A percentile compares a stretch with the other conserved stretches of the same genome.
phyloP scores from a whole-genome alignment of 495 filamentous ascomycete genomes.

The Penicillium odoratum region DNA sequence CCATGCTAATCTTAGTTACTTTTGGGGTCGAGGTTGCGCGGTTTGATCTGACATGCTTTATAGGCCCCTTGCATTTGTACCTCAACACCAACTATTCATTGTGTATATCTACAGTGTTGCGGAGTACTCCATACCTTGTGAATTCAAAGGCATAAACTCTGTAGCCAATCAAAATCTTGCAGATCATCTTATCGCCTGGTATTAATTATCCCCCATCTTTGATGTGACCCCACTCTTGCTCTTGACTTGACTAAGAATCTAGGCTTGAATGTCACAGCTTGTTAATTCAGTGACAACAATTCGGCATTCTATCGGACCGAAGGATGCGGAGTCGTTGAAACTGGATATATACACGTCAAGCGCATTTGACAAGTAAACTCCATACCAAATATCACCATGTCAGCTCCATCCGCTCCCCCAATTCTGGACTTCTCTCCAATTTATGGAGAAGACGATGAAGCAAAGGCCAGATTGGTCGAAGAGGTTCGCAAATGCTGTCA shows the following conservation, averaged over 20 bases:
- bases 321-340: background rate
- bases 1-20: background rate
- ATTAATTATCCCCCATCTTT: slow-evolving; percentile 23
- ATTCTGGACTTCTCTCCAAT: slow-evolving; percentile 40
- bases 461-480: slow-evolving; percentile 32
- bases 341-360: slow-evolving; percentile 11
- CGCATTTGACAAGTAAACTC: background rate
- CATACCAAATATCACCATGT: slow-evolving; percentile 15
- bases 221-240: slow-evolving; percentile 19
- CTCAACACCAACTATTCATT: background rate
- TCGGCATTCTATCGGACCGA: slow-evolving; percentile 27
- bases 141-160: background rate
- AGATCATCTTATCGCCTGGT: slow-evolving; percentile 15
- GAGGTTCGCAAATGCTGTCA: slow-evolving; percentile 34
- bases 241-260: background rate
- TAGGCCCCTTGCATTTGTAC: slow-evolving; percentile 7
- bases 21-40: background rate
- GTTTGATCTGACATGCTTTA: slow-evolving; percentile 1
- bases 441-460: slow-evolving; percentile 29
- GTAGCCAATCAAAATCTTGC: slow-evolving; percentile 6
- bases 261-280: background rate
- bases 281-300: background rate
- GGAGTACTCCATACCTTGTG: too few species aligned
- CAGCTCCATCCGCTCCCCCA: slow-evolving; percentile 26
- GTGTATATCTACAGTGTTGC: background rate